Evolutionary conservation across 805 yeast genomes (phyloP), one percentile per base, ranked within the genome.

Genomic region (Ogataea methylovora): DNA sequence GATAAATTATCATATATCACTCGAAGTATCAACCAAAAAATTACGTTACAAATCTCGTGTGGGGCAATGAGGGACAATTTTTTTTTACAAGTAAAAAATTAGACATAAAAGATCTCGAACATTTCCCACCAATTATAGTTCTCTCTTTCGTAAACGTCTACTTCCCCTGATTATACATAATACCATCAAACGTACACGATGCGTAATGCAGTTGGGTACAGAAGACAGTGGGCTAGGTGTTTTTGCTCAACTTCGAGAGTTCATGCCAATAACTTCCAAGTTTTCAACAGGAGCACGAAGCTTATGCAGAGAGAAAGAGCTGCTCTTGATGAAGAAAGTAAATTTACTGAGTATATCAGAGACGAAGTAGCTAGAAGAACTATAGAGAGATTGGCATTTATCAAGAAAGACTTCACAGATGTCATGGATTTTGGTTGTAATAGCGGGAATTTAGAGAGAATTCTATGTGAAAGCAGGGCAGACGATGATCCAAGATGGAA

Each of bases 381-480:
- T 8, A 73, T 84, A 18, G 94, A 84, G 42, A 65, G 95, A 42
- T 56, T 85, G 34, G 77, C 86, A 2, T 80, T 83, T 53, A 71
- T 85, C 32, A 76, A 81, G 30, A 64, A 87, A 32, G 69, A 71
- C 16, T 78, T 84, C 45, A 61, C 69, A 14, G 61, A 63, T 15
- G 69, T 80, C 24, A 57, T 84, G 38, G 94, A 85, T 51, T 69
- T 82, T 37, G 95, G 95, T 3, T 68, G 80, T 9, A 76, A 83
- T 30, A 67, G 79, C 35, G 94, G 94, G 1, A 77, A 75, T 51
- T 50, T 60, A 24, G 61, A 52, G 29, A 48, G 45, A 43, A 37
- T 49, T 22, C 32, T 60, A 23, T 50, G 56, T 33, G 73, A 68
- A 16, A 46, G 47, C 3, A 59, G 66, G 16, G 65, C 58, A 15